Conservation (phyloP, 805 yeast species). For the Myxozyma monticola region DNA sequence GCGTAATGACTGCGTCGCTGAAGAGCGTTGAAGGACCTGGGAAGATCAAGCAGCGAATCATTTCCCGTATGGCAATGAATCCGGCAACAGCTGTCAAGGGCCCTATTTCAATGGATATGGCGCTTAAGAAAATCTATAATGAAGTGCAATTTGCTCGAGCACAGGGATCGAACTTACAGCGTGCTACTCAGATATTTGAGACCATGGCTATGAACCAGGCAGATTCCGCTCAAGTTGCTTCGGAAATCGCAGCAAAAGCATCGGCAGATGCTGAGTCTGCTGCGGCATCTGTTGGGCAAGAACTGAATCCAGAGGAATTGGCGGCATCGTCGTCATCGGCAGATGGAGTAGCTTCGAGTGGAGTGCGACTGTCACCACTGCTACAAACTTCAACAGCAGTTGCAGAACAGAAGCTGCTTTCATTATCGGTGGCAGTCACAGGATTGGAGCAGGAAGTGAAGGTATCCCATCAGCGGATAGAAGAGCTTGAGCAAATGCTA, state of each 20-base stretch:
- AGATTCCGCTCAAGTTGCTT: conserved; percentile 2
- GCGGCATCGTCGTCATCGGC: background rate
- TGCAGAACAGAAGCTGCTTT: conserved; percentile 10
- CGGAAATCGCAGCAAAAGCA: background rate
- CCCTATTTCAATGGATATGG: conserved; percentile 28
- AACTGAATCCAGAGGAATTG: background rate
- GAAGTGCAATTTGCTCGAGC: conserved; percentile 24
- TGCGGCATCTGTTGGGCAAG: background rate
- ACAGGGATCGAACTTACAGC: conserved; percentile 21
- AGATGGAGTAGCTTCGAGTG: background rate
- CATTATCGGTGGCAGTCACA: conserved; percentile 11
- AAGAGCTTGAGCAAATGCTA: conserved; percentile 14
- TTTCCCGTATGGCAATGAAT: conserved; percentile 22
- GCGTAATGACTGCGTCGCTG: conserved; percentile 15
- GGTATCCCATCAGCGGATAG: conserved; percentile 1
- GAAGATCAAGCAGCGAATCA: conserved; percentile 17
- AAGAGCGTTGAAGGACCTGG: conserved; percentile 11
- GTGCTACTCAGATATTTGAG: conserved; percentile 22
- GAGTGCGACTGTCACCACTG: background rate
- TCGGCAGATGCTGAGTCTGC: background rate
- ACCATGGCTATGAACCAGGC: conserved; percentile 12
- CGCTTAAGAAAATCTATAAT: conserved; percentile 18
- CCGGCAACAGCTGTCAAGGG: conserved; percentile 15
- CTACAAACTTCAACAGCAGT: background rate
- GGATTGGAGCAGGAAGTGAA: conserved; percentile 8